phyloP scores from a whole-genome alignment of 495 filamentous ascomycete species.

The Penicillium psychrofluorescens region DNA sequence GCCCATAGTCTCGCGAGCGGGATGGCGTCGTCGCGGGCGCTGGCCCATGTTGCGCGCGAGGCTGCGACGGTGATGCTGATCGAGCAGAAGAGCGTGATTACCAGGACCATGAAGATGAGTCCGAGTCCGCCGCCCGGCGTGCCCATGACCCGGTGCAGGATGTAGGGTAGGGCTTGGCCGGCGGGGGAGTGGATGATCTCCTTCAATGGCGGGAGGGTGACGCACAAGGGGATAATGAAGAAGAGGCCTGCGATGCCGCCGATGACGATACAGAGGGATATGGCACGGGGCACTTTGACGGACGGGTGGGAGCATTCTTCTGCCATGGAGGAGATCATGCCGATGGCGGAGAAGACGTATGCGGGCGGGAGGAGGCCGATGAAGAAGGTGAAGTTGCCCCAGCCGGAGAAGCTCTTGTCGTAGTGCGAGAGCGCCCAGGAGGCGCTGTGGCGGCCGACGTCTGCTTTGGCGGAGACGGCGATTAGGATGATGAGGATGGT shows the following conservation, averaged over 20 bases:
- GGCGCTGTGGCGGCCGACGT: conserved; percentile 33
- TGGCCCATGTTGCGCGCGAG: conserved; percentile 53
- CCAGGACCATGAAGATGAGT: conserved; percentile 46
- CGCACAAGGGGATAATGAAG: conserved; percentile 42
- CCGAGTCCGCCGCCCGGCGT: conserved; percentile 38
- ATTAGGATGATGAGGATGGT: conserved; percentile 36
- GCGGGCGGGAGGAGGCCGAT: conserved; percentile 45
- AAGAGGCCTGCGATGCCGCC: conserved; percentile 37
- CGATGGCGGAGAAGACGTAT: conserved; percentile 44
- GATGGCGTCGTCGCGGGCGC: conserved; percentile 48
- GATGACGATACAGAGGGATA: conserved; percentile 34
- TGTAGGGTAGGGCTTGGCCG: conserved; percentile 40
- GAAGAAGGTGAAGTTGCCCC: conserved; percentile 42
- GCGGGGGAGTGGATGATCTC: conserved; percentile 33
- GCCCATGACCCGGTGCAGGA: conserved; percentile 41
- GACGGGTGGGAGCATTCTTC: conserved; percentile 40
- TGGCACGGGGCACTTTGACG: conserved; percentile 38
- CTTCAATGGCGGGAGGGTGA: conserved; percentile 35
- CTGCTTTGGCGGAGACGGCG: conserved; percentile 33
- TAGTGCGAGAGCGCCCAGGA: conserved; percentile 38
- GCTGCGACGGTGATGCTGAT: conserved; percentile 55
- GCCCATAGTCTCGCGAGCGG: conserved; percentile 28
- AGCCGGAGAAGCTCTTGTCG: conserved; percentile 41
- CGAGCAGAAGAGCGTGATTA: conserved; percentile 57
- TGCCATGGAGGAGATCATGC: conserved; percentile 46